phyloP scores from a whole-genome alignment of 2,329 filamentous ascomycete species.

The Trichoderma breve region DNA sequence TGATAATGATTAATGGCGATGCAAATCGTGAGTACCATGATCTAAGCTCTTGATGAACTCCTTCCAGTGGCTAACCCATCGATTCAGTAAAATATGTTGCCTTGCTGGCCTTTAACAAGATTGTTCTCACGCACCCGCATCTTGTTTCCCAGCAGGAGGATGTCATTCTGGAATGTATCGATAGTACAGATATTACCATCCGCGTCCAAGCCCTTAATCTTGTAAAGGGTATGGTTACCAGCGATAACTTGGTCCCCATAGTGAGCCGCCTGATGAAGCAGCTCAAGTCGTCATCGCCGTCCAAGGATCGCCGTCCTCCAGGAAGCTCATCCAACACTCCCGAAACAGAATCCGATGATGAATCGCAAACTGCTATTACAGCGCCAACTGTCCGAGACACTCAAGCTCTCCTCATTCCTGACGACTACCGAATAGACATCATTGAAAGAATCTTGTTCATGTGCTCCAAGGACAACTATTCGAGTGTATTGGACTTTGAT shows the following conservation, averaged over 20 bases:
- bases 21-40: constrained; percentile 71
- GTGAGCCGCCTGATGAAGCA: constrained; percentile 87
- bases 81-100: constrained; percentile 89
- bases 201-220: constrained; percentile 88
- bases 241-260: constrained; percentile 78
- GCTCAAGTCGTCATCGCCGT: constrained; percentile 63
- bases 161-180: constrained; percentile 93
- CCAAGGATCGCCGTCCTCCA: constrained; percentile 44
- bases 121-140: constrained; percentile 82
- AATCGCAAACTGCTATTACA: constrained; percentile 45
- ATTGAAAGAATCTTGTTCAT: constrained; percentile 81
- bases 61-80: constrained; percentile 21
- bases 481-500: constrained; percentile 84
- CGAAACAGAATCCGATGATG: constrained; percentile 50
- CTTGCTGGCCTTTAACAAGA: constrained; percentile 90
- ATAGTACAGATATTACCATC: constrained; percentile 94
- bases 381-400: constrained; percentile 34
- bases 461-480: constrained; percentile 86
- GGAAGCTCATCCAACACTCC: constrained; percentile 46
- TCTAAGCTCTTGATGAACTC: neutral
- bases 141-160: constrained; percentile 92
- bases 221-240: constrained; percentile 89
- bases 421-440: constrained; percentile 82
- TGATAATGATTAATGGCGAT: constrained; percentile 91
- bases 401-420: constrained; percentile 64